phyloP scores from a whole-genome alignment of 495 filamentous ascomycete species.

The Neurospora tetraspora region DNA sequence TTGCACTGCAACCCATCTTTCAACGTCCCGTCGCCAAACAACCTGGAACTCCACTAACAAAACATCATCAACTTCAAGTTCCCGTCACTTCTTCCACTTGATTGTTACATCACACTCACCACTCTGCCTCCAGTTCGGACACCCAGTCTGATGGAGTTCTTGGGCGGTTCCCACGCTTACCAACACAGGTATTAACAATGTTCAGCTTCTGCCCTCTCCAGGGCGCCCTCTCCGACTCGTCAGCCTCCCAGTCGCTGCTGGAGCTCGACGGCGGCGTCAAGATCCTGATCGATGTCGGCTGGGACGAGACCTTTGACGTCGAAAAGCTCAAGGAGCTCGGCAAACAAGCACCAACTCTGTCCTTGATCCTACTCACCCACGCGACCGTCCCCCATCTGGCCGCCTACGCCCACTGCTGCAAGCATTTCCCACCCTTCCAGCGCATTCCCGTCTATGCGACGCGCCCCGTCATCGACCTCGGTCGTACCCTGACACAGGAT shows the following conservation, averaged over 20 bases:
- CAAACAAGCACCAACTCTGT: constrained; percentile 83
- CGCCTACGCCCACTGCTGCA: constrained; percentile 94
- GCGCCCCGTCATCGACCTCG: constrained; percentile 82
- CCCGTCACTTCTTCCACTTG: not conserved
- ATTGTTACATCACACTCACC: not conserved
- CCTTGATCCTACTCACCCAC: constrained; percentile 89
- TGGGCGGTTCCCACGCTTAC: not conserved
- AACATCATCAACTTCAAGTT: not conserved
- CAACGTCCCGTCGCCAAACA: not conserved
- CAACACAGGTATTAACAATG: constrained; percentile 41
- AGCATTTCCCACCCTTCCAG: constrained; percentile 83
- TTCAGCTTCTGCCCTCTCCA: constrained; percentile 91
- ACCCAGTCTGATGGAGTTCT: constrained; percentile 6
- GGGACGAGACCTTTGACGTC: constrained; percentile 83
- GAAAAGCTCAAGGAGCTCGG: constrained; percentile 70
- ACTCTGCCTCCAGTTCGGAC: not conserved
- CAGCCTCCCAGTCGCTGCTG: constrained; percentile 85
- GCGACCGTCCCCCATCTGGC: constrained; percentile 83
- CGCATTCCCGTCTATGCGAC: constrained; percentile 96
- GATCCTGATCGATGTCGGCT: constrained; percentile 87
- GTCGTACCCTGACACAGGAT: constrained; percentile 83
- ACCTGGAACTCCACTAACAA: not conserved
- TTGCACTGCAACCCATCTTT: not conserved
- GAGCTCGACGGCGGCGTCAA: constrained; percentile 97
- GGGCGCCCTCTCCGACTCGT: constrained; percentile 77